Evolutionary conservation across 1,284 basidiomycete species (phyloP).

Genomic region (Ustilago bromivora): DNA sequence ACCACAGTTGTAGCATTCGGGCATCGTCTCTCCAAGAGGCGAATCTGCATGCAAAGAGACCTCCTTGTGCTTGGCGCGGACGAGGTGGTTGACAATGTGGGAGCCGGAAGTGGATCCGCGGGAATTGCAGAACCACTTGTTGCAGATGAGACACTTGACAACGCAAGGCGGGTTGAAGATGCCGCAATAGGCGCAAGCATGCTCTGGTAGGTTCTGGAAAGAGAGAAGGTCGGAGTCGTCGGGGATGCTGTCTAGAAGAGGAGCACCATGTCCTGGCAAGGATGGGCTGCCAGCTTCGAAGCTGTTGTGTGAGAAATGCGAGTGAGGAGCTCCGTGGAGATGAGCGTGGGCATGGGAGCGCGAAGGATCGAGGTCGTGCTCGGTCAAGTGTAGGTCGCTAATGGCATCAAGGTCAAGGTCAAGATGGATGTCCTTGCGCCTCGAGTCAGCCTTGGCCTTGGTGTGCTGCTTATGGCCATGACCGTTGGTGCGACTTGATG

Average conservation of each 20-base stretch:
- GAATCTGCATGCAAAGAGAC: slow-evolving; percentile 95
- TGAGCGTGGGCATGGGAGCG: slow-evolving; percentile 20
- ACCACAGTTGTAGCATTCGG: slow-evolving; percentile 97
- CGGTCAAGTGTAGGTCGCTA: slow-evolving; percentile 55
- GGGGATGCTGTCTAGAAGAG: slow-evolving; percentile 17
- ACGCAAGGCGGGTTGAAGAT: slow-evolving; percentile 97
- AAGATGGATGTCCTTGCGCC: slow-evolving; percentile 42
- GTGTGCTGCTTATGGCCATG: slow-evolving; percentile 27
- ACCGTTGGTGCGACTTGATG: slow-evolving; percentile 10
- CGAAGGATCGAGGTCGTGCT: slow-evolving; percentile 38
- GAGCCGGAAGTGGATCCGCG: slow-evolving; percentile 92
- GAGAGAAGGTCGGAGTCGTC: slow-evolving; percentile 24
- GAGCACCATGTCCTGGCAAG: slow-evolving; percentile 4
- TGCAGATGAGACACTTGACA: slow-evolving; percentile 94
- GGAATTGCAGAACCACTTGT: slow-evolving; percentile 99
- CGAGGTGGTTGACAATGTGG: slow-evolving; percentile 98
- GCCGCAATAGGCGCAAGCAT: slow-evolving; percentile 81
- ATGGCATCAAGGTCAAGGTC: slow-evolving; percentile 60
- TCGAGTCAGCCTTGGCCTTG: slow-evolving; percentile 14
- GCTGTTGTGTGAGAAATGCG: slow-evolving; percentile 4
- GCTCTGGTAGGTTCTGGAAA: slow-evolving; percentile 45
- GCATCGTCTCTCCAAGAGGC: slow-evolving; percentile 94
- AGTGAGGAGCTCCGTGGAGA: slow-evolving; percentile 1
- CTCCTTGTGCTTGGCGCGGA: slow-evolving; percentile 98
- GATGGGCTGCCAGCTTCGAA: neutral